These are phyloP conservation scores for Astrothelium subdiscretum DNA, from an alignment of 495 filamentous ascomycete species.

Conservation along the genomic window DNA sequence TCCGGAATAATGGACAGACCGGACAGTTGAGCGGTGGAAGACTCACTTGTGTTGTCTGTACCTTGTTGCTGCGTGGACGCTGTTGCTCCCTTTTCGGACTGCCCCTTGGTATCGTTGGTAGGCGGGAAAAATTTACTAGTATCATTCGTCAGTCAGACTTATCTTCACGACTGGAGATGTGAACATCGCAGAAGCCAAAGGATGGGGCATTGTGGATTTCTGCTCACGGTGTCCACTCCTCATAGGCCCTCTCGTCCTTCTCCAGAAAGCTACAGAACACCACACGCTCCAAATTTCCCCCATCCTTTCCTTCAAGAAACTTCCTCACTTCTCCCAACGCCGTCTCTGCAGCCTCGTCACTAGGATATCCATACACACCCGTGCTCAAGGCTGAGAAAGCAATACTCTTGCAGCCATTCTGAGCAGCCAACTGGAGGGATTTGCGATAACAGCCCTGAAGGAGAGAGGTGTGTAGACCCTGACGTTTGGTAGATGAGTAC, in stretches of 20 bases:
- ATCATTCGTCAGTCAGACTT: background rate
- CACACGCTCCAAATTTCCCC: conserved; percentile 51
- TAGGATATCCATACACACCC: conserved; percentile 83
- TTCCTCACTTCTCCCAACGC: conserved; percentile 57
- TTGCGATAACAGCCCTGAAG: conserved; percentile 62
- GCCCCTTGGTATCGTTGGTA: background rate
- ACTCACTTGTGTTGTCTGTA: background rate
- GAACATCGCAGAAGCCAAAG: background rate
- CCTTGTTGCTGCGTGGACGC: background rate
- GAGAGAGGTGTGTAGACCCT: conserved; percentile 34
- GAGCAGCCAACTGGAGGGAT: conserved; percentile 60
- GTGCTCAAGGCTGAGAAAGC: conserved; percentile 80
- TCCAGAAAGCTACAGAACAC: conserved; percentile 70
- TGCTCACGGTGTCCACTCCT: conserved; percentile 57
- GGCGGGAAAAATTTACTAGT: conserved; percentile 26
- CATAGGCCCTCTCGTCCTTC: conserved; percentile 68
- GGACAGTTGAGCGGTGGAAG: background rate
- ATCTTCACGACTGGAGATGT: background rate
- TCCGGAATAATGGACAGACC: background rate
- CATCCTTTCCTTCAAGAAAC: conserved; percentile 52
- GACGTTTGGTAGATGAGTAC: conserved; percentile 39
- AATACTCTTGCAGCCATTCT: conserved; percentile 53
- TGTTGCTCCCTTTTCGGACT: background rate
- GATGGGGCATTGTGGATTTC: background rate
- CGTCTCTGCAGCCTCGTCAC: conserved; percentile 51